Conservation (phyloP, 306 rosid genomes). For the Elaeagnus macrophylla region DNA sequence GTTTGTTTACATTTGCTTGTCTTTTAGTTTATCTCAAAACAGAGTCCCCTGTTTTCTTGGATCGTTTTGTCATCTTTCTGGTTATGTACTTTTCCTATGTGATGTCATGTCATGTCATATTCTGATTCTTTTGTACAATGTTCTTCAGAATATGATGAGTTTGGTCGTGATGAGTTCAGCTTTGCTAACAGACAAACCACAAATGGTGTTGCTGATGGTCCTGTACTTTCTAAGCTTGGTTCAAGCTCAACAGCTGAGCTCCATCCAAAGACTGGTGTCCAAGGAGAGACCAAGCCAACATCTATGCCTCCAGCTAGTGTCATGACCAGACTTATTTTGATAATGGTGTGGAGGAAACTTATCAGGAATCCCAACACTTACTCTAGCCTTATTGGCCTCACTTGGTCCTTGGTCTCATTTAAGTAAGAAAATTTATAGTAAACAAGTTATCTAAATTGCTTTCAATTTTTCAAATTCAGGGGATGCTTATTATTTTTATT, state of each 20-base stretch:
- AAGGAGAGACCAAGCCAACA: conserved; percentile 38
- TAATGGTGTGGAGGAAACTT: conserved; percentile 82
- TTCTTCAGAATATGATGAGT: conserved; percentile 56
- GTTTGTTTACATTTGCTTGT: not conserved
- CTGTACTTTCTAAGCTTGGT: conserved; percentile 66
- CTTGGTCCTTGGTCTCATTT: conserved; percentile 75
- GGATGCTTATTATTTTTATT: not conserved
- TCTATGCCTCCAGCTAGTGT: conserved; percentile 79
- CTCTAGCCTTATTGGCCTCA: conserved; percentile 75
- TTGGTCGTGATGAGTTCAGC: conserved; percentile 77
- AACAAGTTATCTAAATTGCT: no score
- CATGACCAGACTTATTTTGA: conserved; percentile 73
- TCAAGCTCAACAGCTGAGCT: conserved; percentile 80
- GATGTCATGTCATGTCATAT: conserved; percentile 1
- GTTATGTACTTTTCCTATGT: no score
- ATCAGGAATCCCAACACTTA: conserved; percentile 79
- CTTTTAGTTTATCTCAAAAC: not conserved
- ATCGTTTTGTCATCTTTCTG: conserved; percentile 15
- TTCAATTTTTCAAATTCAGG: not conserved
- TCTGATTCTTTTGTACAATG: not conserved
- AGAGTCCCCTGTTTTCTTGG: conserved; percentile 16
- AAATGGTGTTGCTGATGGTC: conserved; percentile 58
- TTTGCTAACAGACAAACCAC: conserved; percentile 52
- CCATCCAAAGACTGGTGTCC: conserved; percentile 43
- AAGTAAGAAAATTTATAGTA: conserved; percentile 25